A percentile compares a stretch with the other conserved stretches of the same genome.
Evolutionary conservation across 768 basidiomycete genomes (phyloP).

Genomic region (Strobilomyces confusus): DNA sequence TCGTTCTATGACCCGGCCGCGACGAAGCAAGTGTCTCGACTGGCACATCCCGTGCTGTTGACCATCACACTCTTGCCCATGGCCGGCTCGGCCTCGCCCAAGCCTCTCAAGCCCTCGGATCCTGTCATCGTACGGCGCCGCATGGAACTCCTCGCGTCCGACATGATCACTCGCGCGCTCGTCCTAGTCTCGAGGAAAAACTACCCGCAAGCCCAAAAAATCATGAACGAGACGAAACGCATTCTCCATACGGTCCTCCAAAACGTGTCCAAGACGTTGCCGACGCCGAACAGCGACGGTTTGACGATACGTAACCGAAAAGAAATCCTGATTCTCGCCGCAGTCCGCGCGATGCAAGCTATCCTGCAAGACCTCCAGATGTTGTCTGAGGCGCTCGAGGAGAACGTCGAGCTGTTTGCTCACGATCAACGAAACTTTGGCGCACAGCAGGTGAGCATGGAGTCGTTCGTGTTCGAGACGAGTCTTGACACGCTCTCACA

Average conservation of each 20-base stretch:
- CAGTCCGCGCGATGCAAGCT: slow-evolving; percentile 78
- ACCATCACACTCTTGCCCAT: slow-evolving; percentile 85
- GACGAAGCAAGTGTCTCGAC: slow-evolving; percentile 76
- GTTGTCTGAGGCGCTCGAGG: slow-evolving; percentile 82
- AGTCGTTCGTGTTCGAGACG: neutral
- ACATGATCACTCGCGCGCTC: slow-evolving; percentile 95
- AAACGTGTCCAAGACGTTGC: slow-evolving; percentile 71
- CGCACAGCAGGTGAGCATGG: slow-evolving; percentile 79
- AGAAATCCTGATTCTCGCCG: slow-evolving; percentile 67
- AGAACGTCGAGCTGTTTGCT: slow-evolving; percentile 89
- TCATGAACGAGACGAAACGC: slow-evolving; percentile 86
- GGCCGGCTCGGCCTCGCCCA: slow-evolving; percentile 30
- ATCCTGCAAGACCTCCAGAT: slow-evolving; percentile 86
- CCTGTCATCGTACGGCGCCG: slow-evolving; percentile 87
- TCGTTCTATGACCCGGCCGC: slow-evolving; percentile 91
- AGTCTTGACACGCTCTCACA: slow-evolving; percentile 27
- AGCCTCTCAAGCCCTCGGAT: slow-evolving; percentile 53
- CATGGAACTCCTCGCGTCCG: slow-evolving; percentile 94
- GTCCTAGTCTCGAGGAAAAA: slow-evolving; percentile 91
- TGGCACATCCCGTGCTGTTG: slow-evolving; percentile 91
- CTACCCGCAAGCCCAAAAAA: slow-evolving; percentile 84
- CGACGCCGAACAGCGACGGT: slow-evolving; percentile 47
- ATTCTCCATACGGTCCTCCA: slow-evolving; percentile 90
- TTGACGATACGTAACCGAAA: slow-evolving; percentile 64
- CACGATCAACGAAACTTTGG: slow-evolving; percentile 94